Conservation (phyloP, 768 basidiomycete genomes). For the Hericium erinaceus region DNA sequence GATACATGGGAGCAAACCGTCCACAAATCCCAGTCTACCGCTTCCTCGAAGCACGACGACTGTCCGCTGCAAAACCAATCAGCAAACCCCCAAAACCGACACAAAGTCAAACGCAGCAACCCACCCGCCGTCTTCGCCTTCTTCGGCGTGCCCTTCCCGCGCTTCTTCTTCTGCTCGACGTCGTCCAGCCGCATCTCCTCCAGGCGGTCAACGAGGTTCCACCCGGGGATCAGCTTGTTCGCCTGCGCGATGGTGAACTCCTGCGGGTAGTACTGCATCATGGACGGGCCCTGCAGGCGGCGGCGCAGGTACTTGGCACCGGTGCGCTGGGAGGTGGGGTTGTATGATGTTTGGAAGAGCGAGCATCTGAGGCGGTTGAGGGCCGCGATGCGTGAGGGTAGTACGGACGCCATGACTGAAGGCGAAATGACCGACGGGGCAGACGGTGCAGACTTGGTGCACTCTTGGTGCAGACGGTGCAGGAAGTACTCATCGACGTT, state of each 20-base stretch:
- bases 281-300: slow-evolving; percentile 75
- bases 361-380: slow-evolving; percentile 55
- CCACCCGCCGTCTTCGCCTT: slow-evolving; percentile 65
- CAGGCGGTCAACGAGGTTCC: slow-evolving; percentile 47
- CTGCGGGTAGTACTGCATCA: slow-evolving; percentile 75
- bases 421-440: not conserved
- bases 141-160: slow-evolving; percentile 79
- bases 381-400: slow-evolving; percentile 45
- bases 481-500: too few relatives aligned
- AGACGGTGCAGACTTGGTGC: too few relatives aligned
- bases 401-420: slow-evolving; percentile 27
- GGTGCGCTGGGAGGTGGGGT: slow-evolving; percentile 71
- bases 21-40: slow-evolving; percentile 17
- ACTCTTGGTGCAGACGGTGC: too few relatives aligned
- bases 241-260: slow-evolving; percentile 46
- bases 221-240: slow-evolving; percentile 22
- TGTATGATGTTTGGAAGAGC: slow-evolving; percentile 84
- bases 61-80: slow-evolving; percentile 32
- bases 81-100: not conserved
- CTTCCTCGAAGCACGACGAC: slow-evolving; percentile 40
- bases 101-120: slow-evolving; percentile 15
- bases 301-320: slow-evolving; percentile 88
- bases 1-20: not conserved
- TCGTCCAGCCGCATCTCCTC: slow-evolving; percentile 65
- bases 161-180: slow-evolving; percentile 53